Conservation (phyloP, 1,284 basidiomycete genomes). For the Ceratobasidium sp. region DNA sequence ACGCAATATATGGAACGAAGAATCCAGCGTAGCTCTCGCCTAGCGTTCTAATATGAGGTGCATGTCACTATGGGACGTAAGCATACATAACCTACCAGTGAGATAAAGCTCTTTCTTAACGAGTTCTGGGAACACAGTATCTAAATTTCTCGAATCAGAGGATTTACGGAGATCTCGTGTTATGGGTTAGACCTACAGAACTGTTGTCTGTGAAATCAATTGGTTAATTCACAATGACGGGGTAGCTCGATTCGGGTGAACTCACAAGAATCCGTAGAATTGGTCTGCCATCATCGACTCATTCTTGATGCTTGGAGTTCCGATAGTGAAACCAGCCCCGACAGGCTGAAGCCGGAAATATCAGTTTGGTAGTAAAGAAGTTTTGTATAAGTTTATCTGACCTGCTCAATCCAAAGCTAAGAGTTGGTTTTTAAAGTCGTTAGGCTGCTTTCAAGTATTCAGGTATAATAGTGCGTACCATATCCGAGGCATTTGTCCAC, state of each 20-base stretch:
- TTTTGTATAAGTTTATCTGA: background rate
- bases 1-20: slow-evolving; percentile 60
- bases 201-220: background rate
- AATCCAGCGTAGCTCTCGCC: slow-evolving; percentile 36
- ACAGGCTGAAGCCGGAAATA: slow-evolving; percentile 54
- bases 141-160: background rate
- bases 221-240: slow-evolving; percentile 15
- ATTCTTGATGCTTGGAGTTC: slow-evolving; percentile 55
- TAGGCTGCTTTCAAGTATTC: background rate
- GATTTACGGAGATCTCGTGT: background rate
- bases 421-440: background rate
- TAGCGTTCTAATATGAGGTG: background rate
- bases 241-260: background rate
- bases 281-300: slow-evolving; percentile 56
- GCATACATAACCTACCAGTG: slow-evolving; percentile 52
- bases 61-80: background rate
- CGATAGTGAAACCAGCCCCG: slow-evolving; percentile 57
- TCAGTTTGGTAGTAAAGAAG: background rate
- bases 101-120: slow-evolving; percentile 51
- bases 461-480: slow-evolving; percentile 43
- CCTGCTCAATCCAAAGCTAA: slow-evolving; percentile 47
- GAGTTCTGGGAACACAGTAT: slow-evolving; percentile 47
- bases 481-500: slow-evolving; percentile 56
- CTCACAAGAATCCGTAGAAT: slow-evolving; percentile 53
- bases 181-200: slow-evolving; percentile 1